Percentiles rank a stretch among this genome's conserved stretches.
phyloP scores from a whole-genome alignment of 768 basidiomycete genomes.

The Psilocybe subaeruginosa region DNA sequence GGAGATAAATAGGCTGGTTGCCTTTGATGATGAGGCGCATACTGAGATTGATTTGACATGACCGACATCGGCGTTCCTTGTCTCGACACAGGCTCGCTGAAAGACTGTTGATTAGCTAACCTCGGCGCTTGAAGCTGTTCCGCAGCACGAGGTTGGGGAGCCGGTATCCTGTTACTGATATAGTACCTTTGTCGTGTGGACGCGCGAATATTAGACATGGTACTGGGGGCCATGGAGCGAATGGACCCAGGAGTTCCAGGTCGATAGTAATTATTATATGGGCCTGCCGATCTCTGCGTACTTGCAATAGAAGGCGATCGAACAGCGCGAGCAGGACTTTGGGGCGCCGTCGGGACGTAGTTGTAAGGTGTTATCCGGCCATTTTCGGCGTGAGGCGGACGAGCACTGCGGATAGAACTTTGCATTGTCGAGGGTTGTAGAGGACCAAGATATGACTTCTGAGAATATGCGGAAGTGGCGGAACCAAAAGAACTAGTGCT shows the following conservation, averaged over 20 bases:
- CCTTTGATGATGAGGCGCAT: conserved; percentile 5
- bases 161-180: conserved; percentile 17
- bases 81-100: conserved; percentile 14
- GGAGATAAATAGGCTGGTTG: not conserved
- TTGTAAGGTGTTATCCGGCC: conserved; percentile 15
- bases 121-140: conserved; percentile 2
- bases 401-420: not conserved
- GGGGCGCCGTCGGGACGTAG: conserved; percentile 1
- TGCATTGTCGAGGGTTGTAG: not conserved
- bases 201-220: conserved; percentile 19
- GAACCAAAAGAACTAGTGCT: conserved; percentile 21
- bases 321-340: conserved; percentile 2
- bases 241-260: conserved; percentile 22
- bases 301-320: conserved; percentile 11
- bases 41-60: conserved; percentile 12
- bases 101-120: conserved; percentile 4
- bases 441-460: conserved; percentile 18
- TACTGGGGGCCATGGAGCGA: conserved; percentile 18
- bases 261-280: conserved; percentile 9
- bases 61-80: conserved; percentile 20
- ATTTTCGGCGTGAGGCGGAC: not conserved
- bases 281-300: not conserved
- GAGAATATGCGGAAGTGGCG: conserved; percentile 23
- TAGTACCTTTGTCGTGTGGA: conserved; percentile 20
- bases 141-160: conserved; percentile 16